Evolutionary conservation across 139 green algal species (phyloP), one percentile per base, ranked within the genome.

Genomic region (Chlamydomonas asymmetrica): DNA sequence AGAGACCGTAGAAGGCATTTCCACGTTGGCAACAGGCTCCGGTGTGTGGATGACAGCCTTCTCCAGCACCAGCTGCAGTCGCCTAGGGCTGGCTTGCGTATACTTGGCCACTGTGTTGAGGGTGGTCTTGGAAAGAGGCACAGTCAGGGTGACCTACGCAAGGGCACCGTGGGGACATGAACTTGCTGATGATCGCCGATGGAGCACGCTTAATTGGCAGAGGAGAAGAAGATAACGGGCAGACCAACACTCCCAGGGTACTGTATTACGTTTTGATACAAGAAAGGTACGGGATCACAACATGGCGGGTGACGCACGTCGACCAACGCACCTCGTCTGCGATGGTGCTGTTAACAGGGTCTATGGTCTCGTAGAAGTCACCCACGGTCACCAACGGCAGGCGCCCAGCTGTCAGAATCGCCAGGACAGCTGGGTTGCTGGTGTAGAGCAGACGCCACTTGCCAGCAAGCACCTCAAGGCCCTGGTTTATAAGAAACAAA

Each of bases 391-490:
- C 76, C 57, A 94, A 78, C 1, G 95, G 95, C 59, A 98, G 87
- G 43, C 83, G 84, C 61, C 66, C 80, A 9, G 96, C 63, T 3
- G 88, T 88, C 73, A 98, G 85, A 45, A 98, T 71, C 25, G 85
- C 83, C 0, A 94, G 68, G 32, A 98, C 84, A 78, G 96, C 91
- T 5, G 84, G 88, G 77, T 93, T 96, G 69, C 86, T 89, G 13
- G 95, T 97, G 89, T 98, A 98, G n/a, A 90, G 82, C 49, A 97
- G 82, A 61, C 90, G 90, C 93, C 93, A 98, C 16, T 83, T 74
- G 45, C 94, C 94, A 23, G 80, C 75, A 61, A 98, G 80, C 70
- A 68, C n/a, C 29, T 75, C 66, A 10, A 81, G 31, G 10, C 34
- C 66, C 75, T 81, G 62, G n/a, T n/a, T n/a, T n/a, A n/a, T n/a